Percentiles rank a stretch among this genome's conserved stretches.
phyloP scores from a whole-genome alignment of 2,329 filamentous ascomycete genomes.

The Corinectria fuckeliana region DNA sequence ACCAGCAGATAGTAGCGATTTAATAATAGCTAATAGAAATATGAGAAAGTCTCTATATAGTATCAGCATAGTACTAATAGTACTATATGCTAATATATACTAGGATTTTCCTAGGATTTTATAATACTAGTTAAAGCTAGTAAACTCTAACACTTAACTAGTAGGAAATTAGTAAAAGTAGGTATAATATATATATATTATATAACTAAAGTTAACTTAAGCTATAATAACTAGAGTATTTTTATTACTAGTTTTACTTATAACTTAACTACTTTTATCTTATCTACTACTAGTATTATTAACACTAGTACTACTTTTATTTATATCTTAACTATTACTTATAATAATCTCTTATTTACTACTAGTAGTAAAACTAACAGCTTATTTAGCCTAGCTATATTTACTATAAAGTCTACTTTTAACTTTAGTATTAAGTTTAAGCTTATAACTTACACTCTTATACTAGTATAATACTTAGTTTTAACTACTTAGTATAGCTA shows the following conservation, averaged over 20 bases:
- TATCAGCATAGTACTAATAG: too few relatives aligned
- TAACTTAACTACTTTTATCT: conserved; percentile 25
- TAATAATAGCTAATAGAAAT: too few relatives aligned
- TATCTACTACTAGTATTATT: conserved; percentile 30
- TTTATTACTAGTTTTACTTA: conserved; percentile 34
- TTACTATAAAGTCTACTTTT: conserved; percentile 36
- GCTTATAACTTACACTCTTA: conserved; percentile 37
- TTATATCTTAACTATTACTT: conserved; percentile 36
- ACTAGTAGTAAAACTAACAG: conserved; percentile 34
- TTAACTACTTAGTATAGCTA: conserved; percentile 34
- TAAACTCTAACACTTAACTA: too few relatives aligned
- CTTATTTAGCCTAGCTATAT: conserved; percentile 34
- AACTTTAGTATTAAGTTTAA: conserved; percentile 40
- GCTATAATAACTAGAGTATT: conserved; percentile 36
- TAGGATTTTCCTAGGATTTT: too few relatives aligned
- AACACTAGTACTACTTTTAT: conserved; percentile 39
- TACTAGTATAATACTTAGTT: conserved; percentile 36
- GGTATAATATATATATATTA: too few relatives aligned
- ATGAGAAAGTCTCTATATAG: too few relatives aligned
- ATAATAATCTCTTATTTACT: conserved; percentile 38
- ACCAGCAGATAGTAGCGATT: too few relatives aligned
- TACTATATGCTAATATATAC: too few relatives aligned
- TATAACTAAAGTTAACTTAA: too few relatives aligned
- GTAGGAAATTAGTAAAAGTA: too few relatives aligned
- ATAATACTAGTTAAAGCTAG: too few relatives aligned